A percentile compares a stretch with the other conserved stretches of the same genome.
Evolutionary conservation across 2,329 filamentous ascomycete genomes (phyloP).

Genomic region (Trichophyton simii): DNA sequence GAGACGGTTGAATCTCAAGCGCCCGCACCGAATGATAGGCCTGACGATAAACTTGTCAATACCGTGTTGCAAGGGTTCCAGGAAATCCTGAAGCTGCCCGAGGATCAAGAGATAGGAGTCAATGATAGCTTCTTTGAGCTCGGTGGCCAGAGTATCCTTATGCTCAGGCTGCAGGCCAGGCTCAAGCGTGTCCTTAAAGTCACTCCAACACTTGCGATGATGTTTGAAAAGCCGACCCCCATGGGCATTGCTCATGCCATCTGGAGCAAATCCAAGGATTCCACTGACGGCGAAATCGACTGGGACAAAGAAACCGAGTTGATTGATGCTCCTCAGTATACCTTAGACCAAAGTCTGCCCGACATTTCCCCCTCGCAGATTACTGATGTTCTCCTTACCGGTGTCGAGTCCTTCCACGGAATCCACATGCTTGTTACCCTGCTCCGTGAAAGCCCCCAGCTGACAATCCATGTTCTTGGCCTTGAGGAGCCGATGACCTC

Average conservation of each 20-base stretch:
- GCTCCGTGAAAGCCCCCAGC: not conserved
- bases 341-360: not conserved
- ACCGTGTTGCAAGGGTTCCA: constrained; percentile 4
- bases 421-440: constrained; percentile 6
- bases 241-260: constrained; percentile 7
- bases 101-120: constrained; percentile 1
- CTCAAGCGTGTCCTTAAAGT: constrained; percentile 7
- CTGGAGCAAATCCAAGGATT: not conserved
- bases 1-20: not conserved
- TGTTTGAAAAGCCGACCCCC: constrained; percentile 9
- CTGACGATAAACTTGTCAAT: constrained; percentile 1
- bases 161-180: constrained; percentile 7
- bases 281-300: constrained; percentile 4
- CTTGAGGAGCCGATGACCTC: not conserved
- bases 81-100: constrained; percentile 9
- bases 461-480: constrained; percentile 5
- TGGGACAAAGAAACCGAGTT: constrained; percentile 6
- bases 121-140: constrained; percentile 10
- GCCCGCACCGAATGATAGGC: not conserved
- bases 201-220: constrained; percentile 4
- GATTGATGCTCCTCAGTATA: constrained; percentile 1
- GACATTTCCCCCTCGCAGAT: not conserved
- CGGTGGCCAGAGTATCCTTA: constrained; percentile 8
- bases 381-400: constrained; percentile 8
- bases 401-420: constrained; percentile 7